phyloP scores from a whole-genome alignment of 257 asterid genomes.

The Salvia rosmarinus region DNA sequence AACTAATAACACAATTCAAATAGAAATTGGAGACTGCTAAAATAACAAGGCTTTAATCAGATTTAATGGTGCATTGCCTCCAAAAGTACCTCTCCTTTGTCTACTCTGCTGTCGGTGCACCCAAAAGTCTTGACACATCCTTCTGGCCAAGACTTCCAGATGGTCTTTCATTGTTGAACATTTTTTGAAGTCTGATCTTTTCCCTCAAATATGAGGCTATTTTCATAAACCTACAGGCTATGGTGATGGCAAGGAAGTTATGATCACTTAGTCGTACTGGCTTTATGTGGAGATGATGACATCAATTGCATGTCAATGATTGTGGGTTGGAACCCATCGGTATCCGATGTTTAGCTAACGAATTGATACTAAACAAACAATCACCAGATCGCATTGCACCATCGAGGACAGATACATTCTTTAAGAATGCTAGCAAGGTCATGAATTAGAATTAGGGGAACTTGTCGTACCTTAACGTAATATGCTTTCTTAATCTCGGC shows the following conservation, averaged over 20 bases:
- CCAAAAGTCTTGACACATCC: neutral
- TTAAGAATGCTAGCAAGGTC: too few species aligned
- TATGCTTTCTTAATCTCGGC: conserved; percentile 75
- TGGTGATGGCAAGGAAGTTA: neutral
- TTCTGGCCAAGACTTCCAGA: neutral
- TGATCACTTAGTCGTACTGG: neutral
- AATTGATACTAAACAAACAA: conserved; percentile 12
- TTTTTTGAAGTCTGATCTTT: too few species aligned
- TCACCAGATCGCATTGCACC: neutral
- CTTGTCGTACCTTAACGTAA: conserved; percentile 56
- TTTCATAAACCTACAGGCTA: neutral
- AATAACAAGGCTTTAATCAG: neutral
- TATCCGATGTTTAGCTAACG: too few species aligned
- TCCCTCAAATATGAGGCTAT: neutral
- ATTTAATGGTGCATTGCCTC: neutral
- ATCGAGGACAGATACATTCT: neutral
- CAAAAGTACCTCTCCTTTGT: neutral
- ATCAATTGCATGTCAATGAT: too few species aligned
- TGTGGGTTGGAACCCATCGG: too few species aligned
- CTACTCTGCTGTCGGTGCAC: neutral
- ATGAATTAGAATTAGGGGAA: too few species aligned
- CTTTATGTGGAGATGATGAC: neutral
- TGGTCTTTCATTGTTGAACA: too few species aligned
- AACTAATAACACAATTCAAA: neutral
- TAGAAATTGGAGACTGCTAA: neutral